Percentiles rank a stretch among this genome's conserved stretches.
Conservation (phyloP, 1,139 yeast genomes). For the Lodderomyces oxycetoniae region DNA sequence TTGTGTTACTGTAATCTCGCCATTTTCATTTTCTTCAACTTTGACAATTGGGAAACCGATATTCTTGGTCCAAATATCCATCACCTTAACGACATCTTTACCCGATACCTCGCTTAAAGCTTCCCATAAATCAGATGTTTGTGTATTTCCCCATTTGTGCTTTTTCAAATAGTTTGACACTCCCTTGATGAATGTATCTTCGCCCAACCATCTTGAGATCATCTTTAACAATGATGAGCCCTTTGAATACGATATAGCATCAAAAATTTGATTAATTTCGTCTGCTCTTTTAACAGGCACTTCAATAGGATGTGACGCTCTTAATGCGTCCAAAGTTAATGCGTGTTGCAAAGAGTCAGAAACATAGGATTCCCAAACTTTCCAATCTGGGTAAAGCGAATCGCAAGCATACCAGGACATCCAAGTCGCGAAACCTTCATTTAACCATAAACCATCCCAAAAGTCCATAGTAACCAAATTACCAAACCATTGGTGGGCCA, state of each 20-base stretch:
- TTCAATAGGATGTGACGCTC: conserved; percentile 56
- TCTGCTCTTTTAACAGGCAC: conserved; percentile 52
- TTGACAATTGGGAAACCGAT: conserved; percentile 78
- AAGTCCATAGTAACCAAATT: conserved; percentile 59
- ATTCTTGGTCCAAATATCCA: conserved; percentile 83
- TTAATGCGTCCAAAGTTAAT: conserved; percentile 47
- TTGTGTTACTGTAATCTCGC: conserved; percentile 56
- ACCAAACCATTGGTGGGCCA: conserved; percentile 67
- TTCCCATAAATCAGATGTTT: conserved; percentile 78
- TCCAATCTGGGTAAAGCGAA: conserved; percentile 53
- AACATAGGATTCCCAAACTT: conserved; percentile 51
- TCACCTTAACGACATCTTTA: conserved; percentile 65
- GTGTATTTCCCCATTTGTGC: conserved; percentile 76
- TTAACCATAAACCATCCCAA: conserved; percentile 64
- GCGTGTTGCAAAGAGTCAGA: conserved; percentile 49
- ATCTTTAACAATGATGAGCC: conserved; percentile 77
- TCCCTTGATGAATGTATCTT: conserved; percentile 66
- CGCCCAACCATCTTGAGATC: conserved; percentile 72
- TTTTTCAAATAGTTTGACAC: conserved; percentile 68
- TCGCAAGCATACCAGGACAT: conserved; percentile 52
- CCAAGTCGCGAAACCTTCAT: conserved; percentile 63
- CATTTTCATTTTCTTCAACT: conserved; percentile 41
- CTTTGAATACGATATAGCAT: conserved; percentile 65
- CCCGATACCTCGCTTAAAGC: conserved; percentile 74
- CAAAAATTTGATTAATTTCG: conserved; percentile 56